Evolutionary conservation across 495 filamentous ascomycete species (phyloP).

Genomic region (Aspergillus baeticus): DNA sequence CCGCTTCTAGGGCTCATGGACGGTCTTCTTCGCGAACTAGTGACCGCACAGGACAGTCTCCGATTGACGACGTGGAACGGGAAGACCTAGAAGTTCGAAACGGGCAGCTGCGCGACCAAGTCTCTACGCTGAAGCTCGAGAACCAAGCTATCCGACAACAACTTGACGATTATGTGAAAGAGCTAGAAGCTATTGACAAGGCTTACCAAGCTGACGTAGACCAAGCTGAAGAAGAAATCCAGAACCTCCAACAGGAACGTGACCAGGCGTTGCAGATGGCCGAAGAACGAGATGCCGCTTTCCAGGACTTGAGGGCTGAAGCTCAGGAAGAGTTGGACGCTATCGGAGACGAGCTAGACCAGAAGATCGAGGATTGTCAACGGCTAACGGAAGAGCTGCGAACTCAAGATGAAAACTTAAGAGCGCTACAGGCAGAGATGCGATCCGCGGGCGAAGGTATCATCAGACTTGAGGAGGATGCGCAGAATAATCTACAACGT

Average conservation of each 20-base stretch:
- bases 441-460: conserved; percentile 82
- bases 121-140: conserved; percentile 78
- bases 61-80: conserved; percentile 74
- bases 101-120: conserved; percentile 79
- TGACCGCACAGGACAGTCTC: conserved; percentile 64
- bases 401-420: conserved; percentile 69
- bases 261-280: conserved; percentile 79
- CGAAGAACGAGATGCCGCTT: conserved; percentile 76
- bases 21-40: conserved; percentile 72
- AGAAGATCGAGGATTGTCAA: conserved; percentile 69
- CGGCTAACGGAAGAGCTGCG: conserved; percentile 60
- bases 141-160: conserved; percentile 78
- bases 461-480: conserved; percentile 82
- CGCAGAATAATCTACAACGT: conserved; percentile 61
- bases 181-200: conserved; percentile 62
- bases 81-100: conserved; percentile 83
- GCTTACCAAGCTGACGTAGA: conserved; percentile 76
- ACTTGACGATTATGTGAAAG: conserved; percentile 63
- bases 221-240: conserved; percentile 72
- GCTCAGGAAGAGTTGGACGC: conserved; percentile 80
- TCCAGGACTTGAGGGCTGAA: conserved; percentile 74
- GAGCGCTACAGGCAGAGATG: conserved; percentile 85
- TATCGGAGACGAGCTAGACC: conserved; percentile 76
- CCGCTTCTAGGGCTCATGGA: conserved; percentile 79
- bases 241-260: conserved; percentile 78